Conservation (phyloP, 73 alveolate species). For the Paraurostyla sp. region DNA sequence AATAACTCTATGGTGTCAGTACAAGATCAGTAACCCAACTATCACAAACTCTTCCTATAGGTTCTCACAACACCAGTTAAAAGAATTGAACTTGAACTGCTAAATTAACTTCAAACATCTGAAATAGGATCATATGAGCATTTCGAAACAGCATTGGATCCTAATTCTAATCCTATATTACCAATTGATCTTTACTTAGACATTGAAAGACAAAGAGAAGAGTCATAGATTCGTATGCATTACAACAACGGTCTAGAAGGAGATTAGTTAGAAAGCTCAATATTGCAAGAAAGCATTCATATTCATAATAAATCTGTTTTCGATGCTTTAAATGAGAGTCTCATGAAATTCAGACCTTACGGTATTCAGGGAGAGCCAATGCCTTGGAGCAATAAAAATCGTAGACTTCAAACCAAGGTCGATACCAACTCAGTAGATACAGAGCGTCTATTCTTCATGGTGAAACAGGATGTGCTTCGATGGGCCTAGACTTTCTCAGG, state of each 20-base stretch:
- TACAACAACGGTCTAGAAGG: slow-evolving; percentile 16
- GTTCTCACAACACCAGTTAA: slow-evolving; percentile 63
- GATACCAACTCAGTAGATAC: slow-evolving; percentile 54
- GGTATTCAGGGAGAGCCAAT: slow-evolving; percentile 79
- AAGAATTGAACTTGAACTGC: slow-evolving; percentile 62
- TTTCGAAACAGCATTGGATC: slow-evolving; percentile 59
- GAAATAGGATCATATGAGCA: slow-evolving; percentile 82
- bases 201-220: slow-evolving; percentile 71
- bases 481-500: slow-evolving; percentile 51
- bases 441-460: slow-evolving; percentile 63
- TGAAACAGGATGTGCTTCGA: slow-evolving; percentile 50
- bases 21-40: too few species aligned
- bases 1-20: too few species aligned
- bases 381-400: slow-evolving; percentile 72
- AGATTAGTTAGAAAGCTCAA: background rate
- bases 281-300: slow-evolving; percentile 66
- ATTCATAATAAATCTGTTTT: slow-evolving; percentile 86
- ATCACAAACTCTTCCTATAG: slow-evolving; percentile 53
- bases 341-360: slow-evolving; percentile 81
- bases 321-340: slow-evolving; percentile 85
- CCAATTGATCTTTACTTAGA: slow-evolving; percentile 72
- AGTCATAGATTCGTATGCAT: background rate
- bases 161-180: slow-evolving; percentile 49
- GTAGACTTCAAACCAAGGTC: slow-evolving; percentile 57
- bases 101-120: slow-evolving; percentile 70